Evolutionary conservation across 768 basidiomycete species (phyloP), one percentile per base, ranked within the genome.

Genomic region (Gymnopilus junonius): DNA sequence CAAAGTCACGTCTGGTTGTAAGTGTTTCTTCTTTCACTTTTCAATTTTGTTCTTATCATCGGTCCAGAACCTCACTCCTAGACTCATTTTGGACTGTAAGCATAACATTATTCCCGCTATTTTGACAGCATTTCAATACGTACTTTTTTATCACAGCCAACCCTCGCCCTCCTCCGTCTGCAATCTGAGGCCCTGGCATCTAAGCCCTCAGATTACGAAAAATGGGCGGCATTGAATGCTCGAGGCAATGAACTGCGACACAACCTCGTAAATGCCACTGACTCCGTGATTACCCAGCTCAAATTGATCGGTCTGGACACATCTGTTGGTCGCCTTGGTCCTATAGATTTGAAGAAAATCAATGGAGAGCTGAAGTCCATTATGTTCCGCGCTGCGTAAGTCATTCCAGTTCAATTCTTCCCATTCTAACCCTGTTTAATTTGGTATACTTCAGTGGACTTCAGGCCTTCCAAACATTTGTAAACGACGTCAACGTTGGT

Each of bases 1-100:
- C 62, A 80, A 50, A 82, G 80, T 59, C 78, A 77, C 65, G 71
- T 80, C 39, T 82, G 80, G 81, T 59, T 79, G 74, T 78, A 63
- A 58, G 75, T 66, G 31, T 1, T 51, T 20, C n/a, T 51, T 17
- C 40, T 34, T 23, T 17, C 15, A 8, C 25, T 27, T 10, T 8
- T 6, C 15, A 17, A 29, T 11, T 27, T 56, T 2, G 53, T 37
- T 11, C 27, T 53, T 17, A 55, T 11, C 1, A 25, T 32, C 15
- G 29, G 23, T 54, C 0, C 64, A 78, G 77, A 57, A 74, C 73
- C 2, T 64, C 71, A 2, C 64, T 79, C 6, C 62, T 65, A 23
- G 69, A 71, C 55, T 67, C 71, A 3, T 77, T 77, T 51, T 66
- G 75, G 23, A 62, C 59, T 66, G 78, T 75, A 68, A 55, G 77